Evolutionary conservation across 371 early-diverging fungal genomes (phyloP).

Genomic region (Rhizomucor miehei): DNA sequence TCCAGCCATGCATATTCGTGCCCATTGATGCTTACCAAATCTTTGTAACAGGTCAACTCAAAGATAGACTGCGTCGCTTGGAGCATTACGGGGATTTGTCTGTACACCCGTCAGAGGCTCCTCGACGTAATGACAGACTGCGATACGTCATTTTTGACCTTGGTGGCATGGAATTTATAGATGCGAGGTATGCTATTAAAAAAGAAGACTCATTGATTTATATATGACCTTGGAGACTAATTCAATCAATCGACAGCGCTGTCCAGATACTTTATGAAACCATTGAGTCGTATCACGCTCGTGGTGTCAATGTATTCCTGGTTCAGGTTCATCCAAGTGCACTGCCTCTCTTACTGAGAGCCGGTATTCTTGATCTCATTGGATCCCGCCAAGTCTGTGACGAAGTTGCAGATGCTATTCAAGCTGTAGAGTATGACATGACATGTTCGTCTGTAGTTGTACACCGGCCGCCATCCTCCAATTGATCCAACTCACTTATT

Average conservation of each 20-base stretch:
- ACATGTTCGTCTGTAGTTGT: slow-evolving; percentile 3
- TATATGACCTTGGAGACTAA: no score
- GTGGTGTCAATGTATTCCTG: slow-evolving; percentile 72
- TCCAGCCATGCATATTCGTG: neutral
- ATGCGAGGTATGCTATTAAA: slow-evolving; percentile 61
- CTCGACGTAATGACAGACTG: slow-evolving; percentile 46
- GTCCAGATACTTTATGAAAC: slow-evolving; percentile 79
- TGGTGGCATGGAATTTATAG: slow-evolving; percentile 76
- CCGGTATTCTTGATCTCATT: slow-evolving; percentile 59
- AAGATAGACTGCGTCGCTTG: slow-evolving; percentile 30
- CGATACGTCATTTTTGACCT: slow-evolving; percentile 79
- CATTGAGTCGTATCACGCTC: slow-evolving; percentile 70
- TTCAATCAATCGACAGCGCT: slow-evolving; percentile 50
- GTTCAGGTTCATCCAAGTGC: slow-evolving; percentile 70
- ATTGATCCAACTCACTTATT: no score
- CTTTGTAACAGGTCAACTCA: slow-evolving; percentile 41
- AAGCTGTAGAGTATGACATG: slow-evolving; percentile 31
- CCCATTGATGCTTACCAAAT: neutral
- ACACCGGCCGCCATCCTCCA: neutral
- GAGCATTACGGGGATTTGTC: slow-evolving; percentile 85
- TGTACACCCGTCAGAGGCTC: slow-evolving; percentile 83
- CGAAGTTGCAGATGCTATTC: slow-evolving; percentile 26
- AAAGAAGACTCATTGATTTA: no score
- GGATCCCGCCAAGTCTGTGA: slow-evolving; percentile 55
- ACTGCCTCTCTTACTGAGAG: slow-evolving; percentile 56